phyloP scores from a whole-genome alignment of 2,329 filamentous ascomycete genomes.

The Fusarium poae region DNA sequence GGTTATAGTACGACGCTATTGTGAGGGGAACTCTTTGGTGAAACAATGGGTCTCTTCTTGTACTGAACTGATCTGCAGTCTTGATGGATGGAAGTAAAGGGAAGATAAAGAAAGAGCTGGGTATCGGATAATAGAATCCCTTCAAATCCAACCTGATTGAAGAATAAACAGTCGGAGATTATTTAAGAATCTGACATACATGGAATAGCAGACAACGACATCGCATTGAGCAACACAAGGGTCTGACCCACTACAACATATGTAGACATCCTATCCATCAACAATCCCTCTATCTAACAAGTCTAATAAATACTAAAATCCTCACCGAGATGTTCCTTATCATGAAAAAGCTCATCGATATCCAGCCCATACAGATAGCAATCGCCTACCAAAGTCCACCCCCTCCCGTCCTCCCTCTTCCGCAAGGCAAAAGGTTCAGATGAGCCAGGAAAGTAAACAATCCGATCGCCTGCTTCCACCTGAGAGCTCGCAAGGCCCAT shows the following conservation, averaged over 20 bases:
- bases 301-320: conserved; percentile 8
- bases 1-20: not conserved
- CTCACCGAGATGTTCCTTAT: conserved; percentile 12
- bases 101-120: not conserved
- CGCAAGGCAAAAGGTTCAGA: conserved; percentile 8
- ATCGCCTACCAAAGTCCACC: conserved; percentile 13
- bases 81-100: too few species aligned
- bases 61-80: not conserved
- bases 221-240: not conserved
- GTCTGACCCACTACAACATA: not conserved
- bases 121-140: not conserved
- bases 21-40: not conserved
- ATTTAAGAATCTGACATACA: not conserved
- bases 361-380: conserved; percentile 25
- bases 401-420: not conserved
- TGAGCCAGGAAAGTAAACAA: conserved; percentile 19
- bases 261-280: not conserved
- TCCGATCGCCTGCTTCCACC: not conserved
- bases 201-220: not conserved
- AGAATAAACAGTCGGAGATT: not conserved
- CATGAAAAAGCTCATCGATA: conserved; percentile 8
- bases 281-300: not conserved
- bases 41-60: not conserved
- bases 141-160: too few species aligned
- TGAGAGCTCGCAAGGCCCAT: conserved; percentile 14